Evolutionary conservation across 495 filamentous ascomycete genomes (phyloP), one percentile per base, ranked within the genome.

Genomic region (Penicillium herquei): DNA sequence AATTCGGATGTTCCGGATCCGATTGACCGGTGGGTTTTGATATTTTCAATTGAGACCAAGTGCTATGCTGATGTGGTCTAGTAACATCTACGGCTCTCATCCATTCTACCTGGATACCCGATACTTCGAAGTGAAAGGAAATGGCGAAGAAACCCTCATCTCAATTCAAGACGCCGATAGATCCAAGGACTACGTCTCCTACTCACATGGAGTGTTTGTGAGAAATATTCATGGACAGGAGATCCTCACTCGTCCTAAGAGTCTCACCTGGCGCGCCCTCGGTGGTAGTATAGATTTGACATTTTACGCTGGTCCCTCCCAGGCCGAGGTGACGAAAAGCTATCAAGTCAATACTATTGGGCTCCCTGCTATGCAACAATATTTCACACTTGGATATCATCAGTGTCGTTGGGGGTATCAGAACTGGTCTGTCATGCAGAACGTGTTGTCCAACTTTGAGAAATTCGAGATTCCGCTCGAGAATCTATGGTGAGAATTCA

Each of bases 141-240:
- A 75, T 3, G 84, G 84, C 7, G 66, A 74, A 44, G 62, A 81
- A 16, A 80, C 68, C 2, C 82, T 85, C 37, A 77, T 80, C 21
- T 73, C 78, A n/a, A 72, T 76, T 13, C 73, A 84, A 59, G 75
- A 81, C 7, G 78, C 79, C 0, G 76, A 86, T 55, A 73, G 72
- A 7, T 73, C 69, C 10, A 74, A 74, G 50, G 59, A 80, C 34
- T 92, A 91, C 57, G 71, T 77, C 14, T 84, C 82, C 26, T 77
- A 73, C 46, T 83, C 82, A 0, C 84, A 87, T 49, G 84, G 84
- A 47, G 81, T 86, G 1, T 87, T 84, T 62, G 64, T 78, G 3
- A 73, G 84, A 41, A 87, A 87, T 64, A 77, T 84, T 9, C 90
- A 96, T 63, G 86, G 84, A 7, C 88, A 91, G 57, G 90, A 95